These are phyloP conservation scores for Panicum miliaceum DNA, from an alignment of 176 grass and related monocot species.

Conservation along the genomic window DNA sequence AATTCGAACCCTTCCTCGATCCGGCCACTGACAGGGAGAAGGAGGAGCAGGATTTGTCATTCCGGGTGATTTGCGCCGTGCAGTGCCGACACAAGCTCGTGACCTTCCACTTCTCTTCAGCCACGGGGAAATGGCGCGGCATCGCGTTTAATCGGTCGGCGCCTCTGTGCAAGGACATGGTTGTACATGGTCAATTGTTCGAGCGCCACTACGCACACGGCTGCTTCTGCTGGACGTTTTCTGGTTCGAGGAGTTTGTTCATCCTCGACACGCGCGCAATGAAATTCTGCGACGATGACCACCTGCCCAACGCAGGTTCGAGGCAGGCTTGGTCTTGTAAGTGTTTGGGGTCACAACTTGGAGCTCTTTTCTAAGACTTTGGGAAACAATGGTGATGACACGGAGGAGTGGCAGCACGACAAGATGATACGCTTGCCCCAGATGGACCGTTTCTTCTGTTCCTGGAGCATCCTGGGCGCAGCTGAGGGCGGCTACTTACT, in stretches of 20 bases:
- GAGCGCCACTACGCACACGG: background rate
- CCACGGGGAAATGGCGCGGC: background rate
- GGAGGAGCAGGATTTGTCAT: background rate
- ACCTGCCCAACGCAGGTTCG: background rate
- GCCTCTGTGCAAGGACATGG: background rate
- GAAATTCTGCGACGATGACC: conserved; percentile 9
- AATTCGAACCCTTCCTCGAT: conserved; percentile 33
- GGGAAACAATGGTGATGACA: background rate
- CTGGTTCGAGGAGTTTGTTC: background rate
- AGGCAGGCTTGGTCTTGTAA: background rate
- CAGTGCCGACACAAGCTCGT: background rate
- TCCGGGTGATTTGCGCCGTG: conserved; percentile 23
- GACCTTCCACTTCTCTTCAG: conserved; percentile 41
- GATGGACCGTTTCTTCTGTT: no score
- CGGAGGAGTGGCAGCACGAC: background rate
- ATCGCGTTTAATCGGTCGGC: background rate
- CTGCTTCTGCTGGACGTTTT: conserved; percentile 13
- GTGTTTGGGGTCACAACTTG: background rate
- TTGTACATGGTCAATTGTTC: fast-evolving
- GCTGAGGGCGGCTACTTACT: background rate
- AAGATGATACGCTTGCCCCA: background rate
- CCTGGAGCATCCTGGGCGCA: background rate
- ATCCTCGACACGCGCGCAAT: background rate
- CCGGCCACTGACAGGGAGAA: background rate
- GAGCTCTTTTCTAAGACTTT: background rate